Conservation (phyloP, 2,329 filamentous ascomycete species). For the Geosmithia flava region DNA sequence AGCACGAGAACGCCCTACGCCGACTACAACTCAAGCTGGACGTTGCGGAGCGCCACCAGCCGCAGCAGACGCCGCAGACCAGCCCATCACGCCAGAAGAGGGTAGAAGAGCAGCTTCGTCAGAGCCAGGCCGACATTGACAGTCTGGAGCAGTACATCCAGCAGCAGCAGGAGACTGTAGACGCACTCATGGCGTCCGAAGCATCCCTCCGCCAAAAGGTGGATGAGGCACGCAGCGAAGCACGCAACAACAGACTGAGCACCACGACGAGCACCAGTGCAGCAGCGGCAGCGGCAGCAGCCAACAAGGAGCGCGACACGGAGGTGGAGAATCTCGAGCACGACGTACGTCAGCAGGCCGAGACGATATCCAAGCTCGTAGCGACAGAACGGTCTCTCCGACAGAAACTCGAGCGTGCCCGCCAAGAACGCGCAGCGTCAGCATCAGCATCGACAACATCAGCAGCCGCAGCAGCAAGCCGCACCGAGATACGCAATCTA, state of each 20-base stretch:
- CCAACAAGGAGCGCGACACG: conserved; percentile 25
- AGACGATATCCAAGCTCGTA: conserved; percentile 44
- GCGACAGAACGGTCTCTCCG: conserved; percentile 47
- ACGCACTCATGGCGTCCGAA: conserved; percentile 42
- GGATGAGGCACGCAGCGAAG: conserved; percentile 55
- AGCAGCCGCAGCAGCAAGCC: conserved; percentile 21
- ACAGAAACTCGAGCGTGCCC: conserved; percentile 56
- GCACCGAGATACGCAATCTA: conserved; percentile 55
- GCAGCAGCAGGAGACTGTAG: conserved; percentile 55
- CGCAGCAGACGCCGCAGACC: conserved; percentile 7
- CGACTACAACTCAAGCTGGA: conserved; percentile 31
- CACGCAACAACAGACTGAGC: conserved; percentile 21
- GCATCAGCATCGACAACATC: background rate
- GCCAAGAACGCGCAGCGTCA: conserved; percentile 48
- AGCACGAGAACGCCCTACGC: conserved; percentile 14
- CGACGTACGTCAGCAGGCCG: conserved; percentile 57
- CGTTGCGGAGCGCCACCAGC: conserved; percentile 34
- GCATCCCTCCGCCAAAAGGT: conserved; percentile 53
- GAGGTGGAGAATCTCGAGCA: conserved; percentile 43
- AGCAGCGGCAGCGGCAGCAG: conserved; percentile 39
- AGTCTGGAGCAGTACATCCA: conserved; percentile 59
- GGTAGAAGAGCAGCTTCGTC: background rate
- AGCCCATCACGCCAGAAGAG: conserved; percentile 5
- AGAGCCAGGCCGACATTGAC: conserved; percentile 49
- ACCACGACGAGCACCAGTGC: conserved; percentile 18